Base-by-base conservation (phyloP, 805 yeast genomes). In the Brettanomyces bruxellensis region DNA sequence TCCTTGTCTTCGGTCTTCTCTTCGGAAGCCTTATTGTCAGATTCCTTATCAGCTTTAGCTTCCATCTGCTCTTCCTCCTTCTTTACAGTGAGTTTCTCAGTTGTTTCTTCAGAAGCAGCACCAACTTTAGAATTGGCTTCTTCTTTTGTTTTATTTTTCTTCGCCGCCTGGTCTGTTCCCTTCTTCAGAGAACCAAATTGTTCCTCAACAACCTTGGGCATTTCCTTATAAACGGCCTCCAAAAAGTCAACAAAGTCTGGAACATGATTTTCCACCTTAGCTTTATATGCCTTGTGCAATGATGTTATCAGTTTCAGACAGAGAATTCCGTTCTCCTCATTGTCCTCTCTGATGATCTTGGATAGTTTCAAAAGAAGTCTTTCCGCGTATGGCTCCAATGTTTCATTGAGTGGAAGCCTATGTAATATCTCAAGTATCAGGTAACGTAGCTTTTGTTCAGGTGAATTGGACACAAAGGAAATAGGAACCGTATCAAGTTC, bases 301-400 rank as follows among this genome's bases (percentile, higher is more conserved):
- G 84, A 77, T 14, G 97, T 87, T 43, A 90, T 73, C 46, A 88
- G 82, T 60, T 87, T 89, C 84, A 93, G 80, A 62, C 95, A 84
- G 44, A 88, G 71, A 1, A 89, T 87, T 44, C 98, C 98, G 61
- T 93, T 93, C 50, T 90, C 97, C 63, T 95, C 99, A 61, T 93
- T 93, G 58, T 95, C 99, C 13, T 68, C 71, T 18, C 75, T 78
- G 48, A 91, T 69, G 12, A 84, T 67, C 23, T 69, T 62, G 55
- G 81, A 78, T 45, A 91, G 66, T 8, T 72, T 67, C 34, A 77
- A 81, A 55, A 86, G 68, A 18, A 88, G 72, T 35, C 71, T 71
- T 34, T 67, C 66, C 1, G 90, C 80, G 60, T 80, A 81, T 0
- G 85, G 85, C 58, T 82, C 83, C 57, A 88, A 79, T 2, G 83